A percentile compares a stretch with the other conserved stretches of the same genome.
Evolutionary conservation across 1,284 basidiomycete species (phyloP).

Genomic region (Sutorius eximius): DNA sequence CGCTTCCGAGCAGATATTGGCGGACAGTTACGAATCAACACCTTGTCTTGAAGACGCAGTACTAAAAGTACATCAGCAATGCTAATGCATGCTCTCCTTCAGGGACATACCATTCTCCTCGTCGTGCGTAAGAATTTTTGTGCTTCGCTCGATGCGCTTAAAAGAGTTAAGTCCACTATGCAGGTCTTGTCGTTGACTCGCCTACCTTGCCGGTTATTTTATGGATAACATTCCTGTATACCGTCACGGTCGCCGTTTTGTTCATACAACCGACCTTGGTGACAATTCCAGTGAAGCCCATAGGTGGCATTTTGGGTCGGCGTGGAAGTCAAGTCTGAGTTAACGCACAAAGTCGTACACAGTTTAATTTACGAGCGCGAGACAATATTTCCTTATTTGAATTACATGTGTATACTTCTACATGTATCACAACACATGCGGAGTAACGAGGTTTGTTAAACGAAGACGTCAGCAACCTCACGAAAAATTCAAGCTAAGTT

Average conservation of each 20-base stretch:
- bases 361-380: not conserved
- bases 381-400: slow-evolving; percentile 6
- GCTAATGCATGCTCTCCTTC: not conserved
- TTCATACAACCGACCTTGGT: slow-evolving; percentile 78
- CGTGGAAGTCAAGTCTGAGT: not conserved
- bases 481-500: too few relatives aligned
- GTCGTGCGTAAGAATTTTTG: slow-evolving; percentile 76
- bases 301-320: slow-evolving; percentile 61
- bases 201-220: slow-evolving; percentile 71
- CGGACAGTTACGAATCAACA: slow-evolving; percentile 76
- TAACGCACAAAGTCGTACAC: not conserved
- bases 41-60: slow-evolving; percentile 64
- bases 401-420: not conserved
- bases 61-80: slow-evolving; percentile 41
- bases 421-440: too few relatives aligned
- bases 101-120: slow-evolving; percentile 57
- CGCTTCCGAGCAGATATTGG: slow-evolving; percentile 75
- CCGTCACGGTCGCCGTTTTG: slow-evolving; percentile 79
- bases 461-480: too few relatives aligned
- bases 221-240: slow-evolving; percentile 68
- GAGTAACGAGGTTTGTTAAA: too few relatives aligned
- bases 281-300: slow-evolving; percentile 69
- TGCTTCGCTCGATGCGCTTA: slow-evolving; percentile 68
- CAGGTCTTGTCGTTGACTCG: not conserved
- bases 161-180: slow-evolving; percentile 5